Evolutionary conservation across 2,329 filamentous ascomycete species (phyloP), one percentile per base, ranked within the genome.

Genomic region (Beauveria caledonica): DNA sequence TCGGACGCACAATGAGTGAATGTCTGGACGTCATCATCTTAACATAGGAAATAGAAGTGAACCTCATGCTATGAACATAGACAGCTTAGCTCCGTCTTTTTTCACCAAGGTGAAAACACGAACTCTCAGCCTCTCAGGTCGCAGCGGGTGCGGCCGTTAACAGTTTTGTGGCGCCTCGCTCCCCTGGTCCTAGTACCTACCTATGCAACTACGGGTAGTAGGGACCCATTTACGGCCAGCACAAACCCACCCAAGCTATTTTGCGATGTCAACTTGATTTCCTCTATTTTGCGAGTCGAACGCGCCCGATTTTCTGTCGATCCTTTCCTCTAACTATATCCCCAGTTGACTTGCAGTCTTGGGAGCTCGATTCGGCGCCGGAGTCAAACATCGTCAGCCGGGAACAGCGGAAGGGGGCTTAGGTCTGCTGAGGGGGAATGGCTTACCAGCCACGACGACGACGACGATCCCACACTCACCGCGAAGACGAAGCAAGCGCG

Each of bases 231-330:
- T 29, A 29, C 45, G 55, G 56, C 48, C 48, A 58, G 46, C 46
- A 58, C 46, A 50, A 58, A 50, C 56, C 46, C 56, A 58, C 45
- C 33, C 4, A 23, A 40, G n/a, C 56, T 58, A 19, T 48, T 48
- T 58, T 27, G 36, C 36, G 25, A 51, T 33, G 21, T n/a, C 25
- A 40, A 27, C 39, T 23, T 29, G 52, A 25, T 44, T 11, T 13
- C 21, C 36, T 25, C n/a, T 19, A 13, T 21, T 15, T 17, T n/a
- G 23, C 29, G 33, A 56, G 25, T 42, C 53, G 53, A 40, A 45
- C 44, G 44, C 33, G 7, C 27, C 5, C 36, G 6, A 29, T 25
- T 23, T 56, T 27, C n/a, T 49, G n/a, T n/a, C 8, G 11, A n/a
- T 9, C 13, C 29, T 49, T n/a, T 39, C 17, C 17, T 36, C 10